Evolutionary conservation across 208 protist genomes (phyloP), one percentile per base, ranked within the genome.

Genomic region (Naegleria gruberi): DNA sequence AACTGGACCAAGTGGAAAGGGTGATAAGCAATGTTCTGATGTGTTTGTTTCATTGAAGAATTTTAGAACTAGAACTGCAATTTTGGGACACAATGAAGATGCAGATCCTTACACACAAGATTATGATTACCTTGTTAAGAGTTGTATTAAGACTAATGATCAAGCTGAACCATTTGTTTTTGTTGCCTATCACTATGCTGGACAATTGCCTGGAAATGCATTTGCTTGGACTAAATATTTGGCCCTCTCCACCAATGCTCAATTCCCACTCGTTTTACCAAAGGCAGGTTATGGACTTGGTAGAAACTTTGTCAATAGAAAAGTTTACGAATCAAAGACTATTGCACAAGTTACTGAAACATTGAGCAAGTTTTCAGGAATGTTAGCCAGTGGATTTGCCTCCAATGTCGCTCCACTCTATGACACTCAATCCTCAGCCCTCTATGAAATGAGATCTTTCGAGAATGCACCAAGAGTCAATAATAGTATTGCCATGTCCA

Each of bases 21-120:
- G 0, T 7, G 77, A 44, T 44, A 83, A 41, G 2, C 12, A 44
- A 37, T 83, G 77, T 26, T 83, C 77, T 23, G 77, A 83, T 43
- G 15, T 83, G 12, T 83, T 83, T 26, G 8, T 83, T 7, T 83
- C 40, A 26, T 4, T 37, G 4, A 8, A 17, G 2, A 23, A 83
- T 10, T 44, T 30, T 65, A 4, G 0, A 19, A 65, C 4, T 23
- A 19, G 19, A 43, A 44, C 77, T 15, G 77, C 77, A 7, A 26
- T 44, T 44, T 23, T 83, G 4, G 77, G 77, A n/a, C 77, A 83
- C 37, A 83, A 83, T 83, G 77, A 83, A 44, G 77, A 83, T 83
- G 37, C n/a, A 6, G 34, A 40, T 83, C 8, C 37, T 44, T 41
- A 83, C 26, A 83, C 8, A 4, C 12, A 44, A 34, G 37, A 83